Evolutionary conservation across 495 filamentous ascomycete genomes (phyloP), one percentile per base, ranked within the genome.

Genomic region (Cenococcum geophilum): DNA sequence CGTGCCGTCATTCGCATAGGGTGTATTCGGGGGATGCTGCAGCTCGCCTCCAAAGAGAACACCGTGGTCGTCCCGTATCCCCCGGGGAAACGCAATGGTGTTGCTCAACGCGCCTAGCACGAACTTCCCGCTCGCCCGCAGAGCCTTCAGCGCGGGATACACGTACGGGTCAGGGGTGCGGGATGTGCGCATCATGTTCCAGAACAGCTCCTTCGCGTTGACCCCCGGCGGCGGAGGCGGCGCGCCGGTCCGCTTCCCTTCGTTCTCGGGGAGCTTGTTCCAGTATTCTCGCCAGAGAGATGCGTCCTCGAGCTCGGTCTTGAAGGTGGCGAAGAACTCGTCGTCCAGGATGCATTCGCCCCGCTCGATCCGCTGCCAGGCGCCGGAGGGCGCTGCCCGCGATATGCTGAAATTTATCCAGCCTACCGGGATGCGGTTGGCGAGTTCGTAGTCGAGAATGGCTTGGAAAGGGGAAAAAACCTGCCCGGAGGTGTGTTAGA

Each of bases 351-450:
- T 32, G 69, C 71, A 42, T 77, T 80, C 67, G 73, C 76, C 66
- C 76, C 75, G 75, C 72, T 86, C 62, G 69, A 78, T 67, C 22
- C 68, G 82, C 70, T 95, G 89, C 93, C 93, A 98, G 73, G 83
- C 86, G 25, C 93, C 93, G 55, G 82, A 75, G n/a, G 92, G 91
- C 1, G 83, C 80, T 47, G 85, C 82, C 49, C 80, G 79, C 23
- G 88, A 89, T 71, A 97, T 95, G 69, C 87, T 86, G 78, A 86
- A 84, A 75, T 97, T 97, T 62, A 98, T 79, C 86, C 89, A 98
- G 71, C 91, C 91, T 14, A 81, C 77, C 1, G 91, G 92, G 56
- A 98, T 91, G 25, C 78, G 75, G 50, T 88, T 76, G 58, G 79
- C 76, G 34, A 83, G 72, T 71, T 97, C 93, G 73, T 96, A 97